A percentile compares a stretch with the other conserved stretches of the same genome.
phyloP scores from a whole-genome alignment of 306 rosid species.

The Dalbergia oliveri region DNA sequence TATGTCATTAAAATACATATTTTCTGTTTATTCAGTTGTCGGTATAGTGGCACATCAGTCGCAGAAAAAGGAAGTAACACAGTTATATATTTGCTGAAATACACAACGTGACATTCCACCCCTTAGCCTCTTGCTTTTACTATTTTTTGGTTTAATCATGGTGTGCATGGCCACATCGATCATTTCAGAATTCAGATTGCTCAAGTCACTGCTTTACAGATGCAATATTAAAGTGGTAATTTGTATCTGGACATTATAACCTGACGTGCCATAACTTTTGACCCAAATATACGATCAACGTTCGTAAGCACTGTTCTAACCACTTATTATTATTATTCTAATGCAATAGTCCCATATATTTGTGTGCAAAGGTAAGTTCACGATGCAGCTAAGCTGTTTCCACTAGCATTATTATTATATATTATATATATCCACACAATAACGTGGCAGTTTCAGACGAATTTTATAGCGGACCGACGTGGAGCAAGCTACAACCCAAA shows the following conservation, averaged over 20 bases:
- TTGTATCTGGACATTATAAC: conserved; percentile 4
- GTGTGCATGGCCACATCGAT: no score
- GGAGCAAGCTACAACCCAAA: neutral
- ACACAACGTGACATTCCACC: neutral
- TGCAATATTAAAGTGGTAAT: neutral
- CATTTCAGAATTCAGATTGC: no score
- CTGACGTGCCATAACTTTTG: conserved; percentile 37
- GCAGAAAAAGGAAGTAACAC: neutral
- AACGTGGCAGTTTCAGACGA: neutral
- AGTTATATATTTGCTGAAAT: neutral
- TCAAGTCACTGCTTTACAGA: neutral
- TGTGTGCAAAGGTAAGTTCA: conserved; percentile 11
- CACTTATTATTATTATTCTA: conserved; percentile 15
- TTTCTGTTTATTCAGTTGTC: no score
- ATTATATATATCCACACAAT: neutral
- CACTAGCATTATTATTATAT: conserved; percentile 26
- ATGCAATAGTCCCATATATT: neutral
- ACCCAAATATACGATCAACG: conserved; percentile 17
- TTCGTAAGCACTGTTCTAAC: conserved; percentile 23
- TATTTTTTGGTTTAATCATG: no score
- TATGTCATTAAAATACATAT: no score
- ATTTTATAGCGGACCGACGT: neutral
- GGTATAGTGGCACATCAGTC: no score
- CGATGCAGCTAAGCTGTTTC: conserved; percentile 19
- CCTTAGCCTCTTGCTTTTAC: neutral